Conservation (phyloP, 192 early-diverging fungal species). For the Polychytrium aggregatum region DNA sequence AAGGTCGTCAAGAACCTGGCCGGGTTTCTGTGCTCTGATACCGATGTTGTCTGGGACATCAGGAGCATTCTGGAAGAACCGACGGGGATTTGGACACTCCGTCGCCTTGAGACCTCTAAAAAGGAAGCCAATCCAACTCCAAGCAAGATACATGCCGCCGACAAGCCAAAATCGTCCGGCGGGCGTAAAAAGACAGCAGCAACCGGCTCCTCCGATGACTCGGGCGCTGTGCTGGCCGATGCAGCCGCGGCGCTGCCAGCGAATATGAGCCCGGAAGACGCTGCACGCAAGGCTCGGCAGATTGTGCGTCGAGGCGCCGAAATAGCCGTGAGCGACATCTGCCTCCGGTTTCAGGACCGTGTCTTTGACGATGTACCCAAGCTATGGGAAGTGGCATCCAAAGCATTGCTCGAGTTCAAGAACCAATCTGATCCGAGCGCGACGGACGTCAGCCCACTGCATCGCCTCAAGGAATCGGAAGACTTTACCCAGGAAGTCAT, state of each 20-base stretch:
- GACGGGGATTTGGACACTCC: conserved; percentile 12
- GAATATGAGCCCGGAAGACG: too few relatives aligned
- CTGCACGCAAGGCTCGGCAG: conserved; percentile 3
- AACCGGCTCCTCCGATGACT: too few relatives aligned
- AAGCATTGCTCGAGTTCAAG: too few relatives aligned
- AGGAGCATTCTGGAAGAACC: conserved; percentile 9
- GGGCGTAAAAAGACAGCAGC: neutral
- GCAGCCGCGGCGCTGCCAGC: too few relatives aligned
- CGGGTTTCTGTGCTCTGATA: conserved; percentile 75
- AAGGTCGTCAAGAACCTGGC: conserved; percentile 84
- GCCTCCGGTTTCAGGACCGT: too few relatives aligned
- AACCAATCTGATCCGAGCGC: too few relatives aligned
- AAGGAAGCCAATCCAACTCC: conserved; percentile 1
- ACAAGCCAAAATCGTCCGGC: neutral
- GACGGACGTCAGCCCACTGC: too few relatives aligned
- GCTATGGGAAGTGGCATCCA: conserved; percentile 59
- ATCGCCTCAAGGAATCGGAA: too few relatives aligned
- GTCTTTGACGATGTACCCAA: conserved; percentile 64
- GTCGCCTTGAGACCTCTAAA: neutral
- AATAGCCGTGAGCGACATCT: conserved; percentile 2
- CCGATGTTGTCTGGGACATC: conserved; percentile 15
- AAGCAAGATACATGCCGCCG: neutral
- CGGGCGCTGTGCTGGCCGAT: too few relatives aligned
- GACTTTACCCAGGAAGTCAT: conserved; percentile 55
- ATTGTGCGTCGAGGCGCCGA: neutral